phyloP scores from a whole-genome alignment of 169 alveolate genomes.

The Plasmodium malariae region DNA sequence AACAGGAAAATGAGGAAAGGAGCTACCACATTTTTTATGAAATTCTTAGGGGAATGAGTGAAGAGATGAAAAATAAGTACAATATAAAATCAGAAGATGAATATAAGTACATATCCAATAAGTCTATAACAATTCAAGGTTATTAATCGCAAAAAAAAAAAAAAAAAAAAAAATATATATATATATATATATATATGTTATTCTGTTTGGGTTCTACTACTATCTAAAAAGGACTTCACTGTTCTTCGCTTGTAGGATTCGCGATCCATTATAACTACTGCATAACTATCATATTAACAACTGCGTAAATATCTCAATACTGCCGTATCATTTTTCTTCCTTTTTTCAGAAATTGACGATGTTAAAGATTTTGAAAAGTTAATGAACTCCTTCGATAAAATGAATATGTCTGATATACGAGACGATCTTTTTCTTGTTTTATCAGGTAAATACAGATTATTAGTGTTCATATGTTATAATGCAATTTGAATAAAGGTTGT shows the following conservation, averaged over 20 bases:
- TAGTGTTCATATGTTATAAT: background rate
- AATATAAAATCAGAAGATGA: constrained; percentile 44
- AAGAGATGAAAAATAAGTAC: constrained; percentile 58
- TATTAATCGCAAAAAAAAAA: background rate
- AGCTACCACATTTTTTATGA: constrained; percentile 82
- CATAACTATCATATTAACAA: no score
- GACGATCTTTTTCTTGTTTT: constrained; percentile 48
- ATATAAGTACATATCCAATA: constrained; percentile 55
- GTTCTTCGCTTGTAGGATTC: no score
- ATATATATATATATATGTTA: no score
- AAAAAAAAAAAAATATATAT: background rate
- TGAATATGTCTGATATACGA: constrained; percentile 47
- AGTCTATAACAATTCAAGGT: constrained; percentile 47
- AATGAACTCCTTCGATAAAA: constrained; percentile 51
- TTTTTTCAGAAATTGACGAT: constrained; percentile 60
- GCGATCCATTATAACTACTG: no score
- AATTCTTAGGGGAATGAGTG: constrained; percentile 75
- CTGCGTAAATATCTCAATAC: no score
- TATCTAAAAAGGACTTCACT: no score
- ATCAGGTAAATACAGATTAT: constrained; percentile 34
- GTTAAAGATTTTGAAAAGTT: constrained; percentile 35
- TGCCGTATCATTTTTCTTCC: no score
- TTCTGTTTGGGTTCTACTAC: background rate
- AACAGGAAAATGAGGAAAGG: constrained; percentile 78
- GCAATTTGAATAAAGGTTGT: no score